Percentiles rank a stretch among this genome's conserved stretches.
These are phyloP conservation scores for Clarireedia paspali DNA, from an alignment of 2,329 filamentous ascomycete genomes.

Conservation along the genomic window DNA sequence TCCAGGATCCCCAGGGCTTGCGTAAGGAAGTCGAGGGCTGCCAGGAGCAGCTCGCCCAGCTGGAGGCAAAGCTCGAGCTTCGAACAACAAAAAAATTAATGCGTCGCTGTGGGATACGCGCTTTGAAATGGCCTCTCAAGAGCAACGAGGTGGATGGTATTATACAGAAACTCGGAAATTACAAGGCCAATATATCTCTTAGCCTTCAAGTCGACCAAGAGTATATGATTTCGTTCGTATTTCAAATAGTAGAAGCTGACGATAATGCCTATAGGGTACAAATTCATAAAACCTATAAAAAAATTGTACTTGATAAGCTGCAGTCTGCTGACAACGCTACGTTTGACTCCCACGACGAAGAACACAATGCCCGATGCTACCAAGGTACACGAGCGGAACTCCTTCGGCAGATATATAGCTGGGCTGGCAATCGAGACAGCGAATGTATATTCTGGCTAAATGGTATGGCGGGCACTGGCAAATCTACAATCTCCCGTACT, in stretches of 20 bases:
- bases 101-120: slow-evolving; percentile 21
- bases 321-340: too few relatives aligned
- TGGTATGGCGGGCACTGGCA: slow-evolving; percentile 32
- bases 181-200: slow-evolving; percentile 24
- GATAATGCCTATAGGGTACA: too few relatives aligned
- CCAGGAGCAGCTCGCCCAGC: slow-evolving; percentile 17
- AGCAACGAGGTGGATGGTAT: slow-evolving; percentile 29
- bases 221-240: slow-evolving; percentile 20
- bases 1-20: slow-evolving; percentile 25
- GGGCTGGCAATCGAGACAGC: too few relatives aligned
- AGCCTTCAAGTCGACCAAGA: slow-evolving; percentile 31
- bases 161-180: slow-evolving; percentile 25
- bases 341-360: too few relatives aligned
- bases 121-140: slow-evolving; percentile 28
- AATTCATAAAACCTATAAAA: too few relatives aligned
- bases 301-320: too few relatives aligned
- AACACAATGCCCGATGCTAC: too few relatives aligned
- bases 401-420: too few relatives aligned
- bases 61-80: slow-evolving; percentile 24
- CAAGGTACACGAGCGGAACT: too few relatives aligned
- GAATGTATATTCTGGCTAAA: slow-evolving; percentile 29
- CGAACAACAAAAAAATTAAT: slow-evolving; percentile 24
- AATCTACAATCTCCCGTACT: slow-evolving; percentile 32
- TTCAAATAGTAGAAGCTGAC: slow-evolving; percentile 7
- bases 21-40: slow-evolving; percentile 17